Conservation (phyloP, 176 grass and related monocot genomes). For the Metroxylon sagu region DNA sequence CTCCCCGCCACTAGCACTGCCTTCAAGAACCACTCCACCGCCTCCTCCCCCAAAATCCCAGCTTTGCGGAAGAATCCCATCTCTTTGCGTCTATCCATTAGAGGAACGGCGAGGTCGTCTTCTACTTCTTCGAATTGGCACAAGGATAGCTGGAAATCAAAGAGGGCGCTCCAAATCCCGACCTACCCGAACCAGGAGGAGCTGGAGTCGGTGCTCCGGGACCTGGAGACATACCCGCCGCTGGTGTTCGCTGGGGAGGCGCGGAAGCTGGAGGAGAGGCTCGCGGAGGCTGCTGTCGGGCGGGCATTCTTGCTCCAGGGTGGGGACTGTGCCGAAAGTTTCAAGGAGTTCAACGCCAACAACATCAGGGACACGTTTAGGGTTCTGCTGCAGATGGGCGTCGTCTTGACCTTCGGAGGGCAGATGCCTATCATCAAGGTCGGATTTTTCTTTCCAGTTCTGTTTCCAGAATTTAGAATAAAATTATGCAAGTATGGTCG, state of each 20-base stretch:
- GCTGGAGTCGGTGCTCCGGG: background rate
- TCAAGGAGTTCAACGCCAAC: constrained; percentile 40
- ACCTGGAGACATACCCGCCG: constrained; percentile 11
- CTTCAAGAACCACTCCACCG: too few relatives aligned
- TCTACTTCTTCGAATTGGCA: constrained; percentile 9
- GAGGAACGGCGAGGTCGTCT: background rate
- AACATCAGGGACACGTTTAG: constrained; percentile 45
- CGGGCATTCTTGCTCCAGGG: constrained; percentile 51
- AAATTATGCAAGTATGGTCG: too few relatives aligned
- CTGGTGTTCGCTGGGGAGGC: constrained; percentile 20
- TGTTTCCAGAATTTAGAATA: background rate
- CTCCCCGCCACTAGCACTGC: too few relatives aligned
- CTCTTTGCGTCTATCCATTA: too few relatives aligned
- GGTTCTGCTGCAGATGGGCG: constrained; percentile 20
- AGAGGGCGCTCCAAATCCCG: constrained; percentile 20
- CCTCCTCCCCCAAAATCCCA: too few relatives aligned
- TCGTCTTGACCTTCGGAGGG: constrained; percentile 12
- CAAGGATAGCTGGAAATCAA: constrained; percentile 15
- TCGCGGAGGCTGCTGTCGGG: constrained; percentile 44
- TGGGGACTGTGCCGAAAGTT: constrained; percentile 64
- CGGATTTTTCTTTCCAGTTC: background rate
- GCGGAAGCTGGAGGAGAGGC: constrained; percentile 35
- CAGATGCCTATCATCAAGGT: constrained; percentile 23
- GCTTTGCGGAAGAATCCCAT: too few relatives aligned
- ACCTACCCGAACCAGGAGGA: constrained; percentile 17